Conservation (phyloP, 768 basidiomycete genomes). For the Leccinum rimulosum region DNA sequence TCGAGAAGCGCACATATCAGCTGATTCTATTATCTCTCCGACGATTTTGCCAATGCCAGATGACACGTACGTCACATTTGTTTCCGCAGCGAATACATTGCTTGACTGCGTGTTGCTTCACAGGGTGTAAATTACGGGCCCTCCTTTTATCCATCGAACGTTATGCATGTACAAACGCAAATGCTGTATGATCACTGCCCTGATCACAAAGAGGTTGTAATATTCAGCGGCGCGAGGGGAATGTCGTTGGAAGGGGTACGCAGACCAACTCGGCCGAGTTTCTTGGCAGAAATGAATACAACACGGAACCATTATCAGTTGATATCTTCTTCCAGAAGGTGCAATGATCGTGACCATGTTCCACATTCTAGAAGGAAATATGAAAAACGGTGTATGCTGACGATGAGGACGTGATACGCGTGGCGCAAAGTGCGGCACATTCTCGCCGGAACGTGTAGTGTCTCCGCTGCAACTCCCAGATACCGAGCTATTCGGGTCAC, state of each 20-base stretch:
- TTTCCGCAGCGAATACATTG: background rate
- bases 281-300: background rate
- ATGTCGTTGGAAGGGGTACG: background rate
- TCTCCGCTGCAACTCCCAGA: too few relatives aligned
- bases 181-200: conserved; percentile 20
- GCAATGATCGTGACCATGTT: background rate
- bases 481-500: background rate
- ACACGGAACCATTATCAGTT: background rate
- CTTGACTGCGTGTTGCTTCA: conserved; percentile 2
- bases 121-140: conserved; percentile 36
- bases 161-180: conserved; percentile 21
- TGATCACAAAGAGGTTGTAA: conserved; percentile 3
- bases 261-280: background rate
- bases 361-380: background rate
- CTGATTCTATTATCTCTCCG: conserved; percentile 16
- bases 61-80: conserved; percentile 51
- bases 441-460: background rate
- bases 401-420: background rate
- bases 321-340: background rate
- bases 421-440: background rate
- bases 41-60: conserved; percentile 34
- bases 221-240: background rate
- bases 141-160: conserved; percentile 4
- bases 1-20: background rate
- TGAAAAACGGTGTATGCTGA: background rate